A percentile compares a stretch with the other conserved stretches of the same genome.
These are phyloP conservation scores for Quercus glauca DNA, from an alignment of 306 rosid genomes.

Conservation along the genomic window DNA sequence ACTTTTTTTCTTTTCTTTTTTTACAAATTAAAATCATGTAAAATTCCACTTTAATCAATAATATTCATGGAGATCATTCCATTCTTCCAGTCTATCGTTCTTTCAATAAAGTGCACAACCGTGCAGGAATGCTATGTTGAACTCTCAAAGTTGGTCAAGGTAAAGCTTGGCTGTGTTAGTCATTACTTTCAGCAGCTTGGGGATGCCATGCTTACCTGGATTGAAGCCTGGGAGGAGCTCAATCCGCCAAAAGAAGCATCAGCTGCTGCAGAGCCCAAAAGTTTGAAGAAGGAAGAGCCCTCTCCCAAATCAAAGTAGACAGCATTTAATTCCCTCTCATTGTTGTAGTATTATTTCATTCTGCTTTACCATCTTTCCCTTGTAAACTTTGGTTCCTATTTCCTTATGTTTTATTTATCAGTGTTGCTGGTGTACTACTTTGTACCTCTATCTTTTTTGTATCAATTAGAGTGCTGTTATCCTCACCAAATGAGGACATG, in stretches of 20 bases:
- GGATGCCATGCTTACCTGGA: constrained; percentile 75
- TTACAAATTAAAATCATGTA: no score
- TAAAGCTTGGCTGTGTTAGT: constrained; percentile 34
- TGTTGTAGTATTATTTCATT: background rate
- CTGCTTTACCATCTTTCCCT: background rate
- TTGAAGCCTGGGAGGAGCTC: constrained; percentile 76
- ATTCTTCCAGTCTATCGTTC: constrained; percentile 34
- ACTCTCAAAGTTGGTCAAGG: constrained; percentile 40
- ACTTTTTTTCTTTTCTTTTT: no score
- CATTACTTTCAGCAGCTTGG: constrained; percentile 56
- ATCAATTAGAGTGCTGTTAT: background rate
- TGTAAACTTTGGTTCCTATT: background rate
- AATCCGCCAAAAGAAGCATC: constrained; percentile 38
- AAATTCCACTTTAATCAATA: no score
- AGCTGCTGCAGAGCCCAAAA: background rate
- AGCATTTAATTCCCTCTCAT: background rate
- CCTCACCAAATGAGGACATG: background rate
- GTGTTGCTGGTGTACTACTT: background rate
- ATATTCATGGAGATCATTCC: constrained; percentile 28
- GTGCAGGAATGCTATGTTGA: constrained; percentile 46
- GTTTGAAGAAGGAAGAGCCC: background rate
- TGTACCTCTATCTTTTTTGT: background rate
- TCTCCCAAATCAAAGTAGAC: background rate
- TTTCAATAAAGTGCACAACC: constrained; percentile 37
- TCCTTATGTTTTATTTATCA: background rate